A percentile compares a stretch with the other conserved stretches of the same genome.
Evolutionary conservation across 441 rosid species (phyloP).

Genomic region (Jatropha multifida): DNA sequence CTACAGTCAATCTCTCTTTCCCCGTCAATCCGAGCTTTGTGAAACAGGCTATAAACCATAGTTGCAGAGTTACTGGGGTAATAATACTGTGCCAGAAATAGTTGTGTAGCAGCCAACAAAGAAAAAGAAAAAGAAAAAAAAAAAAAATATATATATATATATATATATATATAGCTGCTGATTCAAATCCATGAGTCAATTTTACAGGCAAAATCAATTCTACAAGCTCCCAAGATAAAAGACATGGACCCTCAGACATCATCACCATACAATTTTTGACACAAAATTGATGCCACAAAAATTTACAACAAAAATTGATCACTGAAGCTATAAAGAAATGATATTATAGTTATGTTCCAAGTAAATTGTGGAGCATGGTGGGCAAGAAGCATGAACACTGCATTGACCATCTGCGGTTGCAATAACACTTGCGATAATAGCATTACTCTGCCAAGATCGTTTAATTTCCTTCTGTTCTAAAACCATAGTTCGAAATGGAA

Average conservation of each 20-base stretch:
- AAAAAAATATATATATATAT: too few relatives aligned
- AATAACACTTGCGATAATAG: background rate
- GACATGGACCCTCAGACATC: background rate
- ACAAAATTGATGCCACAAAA: background rate
- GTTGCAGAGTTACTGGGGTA: too few relatives aligned
- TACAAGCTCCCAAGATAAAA: background rate
- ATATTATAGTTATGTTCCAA: background rate
- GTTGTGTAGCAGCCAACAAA: background rate
- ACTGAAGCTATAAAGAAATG: slow-evolving; percentile 15
- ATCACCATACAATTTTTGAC: background rate
- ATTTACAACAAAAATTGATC: slow-evolving; percentile 21
- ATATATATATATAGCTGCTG: background rate
- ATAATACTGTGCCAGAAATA: too few relatives aligned
- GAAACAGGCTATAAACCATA: too few relatives aligned
- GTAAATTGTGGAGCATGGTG: background rate
- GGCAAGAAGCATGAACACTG: background rate
- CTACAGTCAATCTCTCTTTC: too few relatives aligned
- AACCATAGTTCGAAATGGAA: background rate
- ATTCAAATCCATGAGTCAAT: background rate
- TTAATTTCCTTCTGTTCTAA: background rate
- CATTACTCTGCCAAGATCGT: slow-evolving; percentile 4
- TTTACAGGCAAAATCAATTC: slow-evolving; percentile 7
- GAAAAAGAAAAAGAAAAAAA: too few relatives aligned
- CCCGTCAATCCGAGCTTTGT: too few relatives aligned
- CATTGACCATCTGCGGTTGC: background rate